Evolutionary conservation across 164 flowering plant species (phyloP).

Genomic region (Hamamelis virginiana): DNA sequence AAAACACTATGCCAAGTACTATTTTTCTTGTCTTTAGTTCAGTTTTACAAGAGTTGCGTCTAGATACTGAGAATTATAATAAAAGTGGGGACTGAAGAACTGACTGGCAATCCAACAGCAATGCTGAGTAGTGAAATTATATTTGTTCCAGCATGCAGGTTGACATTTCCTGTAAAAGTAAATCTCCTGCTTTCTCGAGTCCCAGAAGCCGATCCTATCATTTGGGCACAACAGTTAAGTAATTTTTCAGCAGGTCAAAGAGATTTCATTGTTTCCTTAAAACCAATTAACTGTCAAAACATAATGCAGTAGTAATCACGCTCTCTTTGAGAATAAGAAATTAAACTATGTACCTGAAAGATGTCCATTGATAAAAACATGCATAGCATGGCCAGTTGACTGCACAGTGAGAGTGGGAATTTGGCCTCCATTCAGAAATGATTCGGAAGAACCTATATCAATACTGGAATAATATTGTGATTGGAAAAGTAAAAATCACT

Average conservation of each 20-base stretch:
- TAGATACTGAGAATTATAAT: not conserved
- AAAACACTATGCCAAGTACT: not conserved
- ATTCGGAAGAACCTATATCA: constrained; percentile 39
- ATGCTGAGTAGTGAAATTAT: constrained; percentile 46
- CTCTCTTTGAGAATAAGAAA: not conserved
- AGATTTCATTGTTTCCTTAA: not conserved
- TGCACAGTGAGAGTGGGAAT: constrained; percentile 34
- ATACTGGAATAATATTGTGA: constrained; percentile 31
- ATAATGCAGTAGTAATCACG: no score
- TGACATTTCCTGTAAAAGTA: constrained; percentile 28
- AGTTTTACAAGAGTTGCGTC: not conserved
- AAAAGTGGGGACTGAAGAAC: constrained; percentile 14
- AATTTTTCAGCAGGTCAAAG: not conserved
- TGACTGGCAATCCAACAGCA: constrained; percentile 52
- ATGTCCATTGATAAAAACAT: constrained; percentile 52
- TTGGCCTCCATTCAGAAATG: constrained; percentile 34
- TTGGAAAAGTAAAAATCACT: not conserved
- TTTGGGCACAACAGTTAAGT: not conserved
- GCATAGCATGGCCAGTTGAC: constrained; percentile 52
- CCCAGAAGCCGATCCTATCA: constrained; percentile 47
- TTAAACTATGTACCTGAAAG: constrained; percentile 31
- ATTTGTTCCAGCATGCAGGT: constrained; percentile 45
- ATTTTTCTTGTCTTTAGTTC: not conserved
- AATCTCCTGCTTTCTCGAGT: constrained; percentile 24
- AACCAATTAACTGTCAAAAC: no score